Conservation (phyloP, 495 filamentous ascomycete genomes). For the Aspergillus steynii region DNA sequence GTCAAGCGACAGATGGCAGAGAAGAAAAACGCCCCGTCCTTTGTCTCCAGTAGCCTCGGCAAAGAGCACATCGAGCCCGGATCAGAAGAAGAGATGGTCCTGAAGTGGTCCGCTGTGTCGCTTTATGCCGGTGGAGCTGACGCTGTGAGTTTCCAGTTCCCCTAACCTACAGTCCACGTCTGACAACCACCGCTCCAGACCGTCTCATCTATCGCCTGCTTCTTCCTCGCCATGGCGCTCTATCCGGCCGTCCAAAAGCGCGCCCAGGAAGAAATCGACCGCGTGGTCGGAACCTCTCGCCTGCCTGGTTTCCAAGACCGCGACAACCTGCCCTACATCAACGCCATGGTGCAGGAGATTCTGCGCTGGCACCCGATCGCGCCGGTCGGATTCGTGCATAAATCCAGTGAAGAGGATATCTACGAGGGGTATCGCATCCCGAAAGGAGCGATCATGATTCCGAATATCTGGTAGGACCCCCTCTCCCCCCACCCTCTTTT, state of each 20-base stretch:
- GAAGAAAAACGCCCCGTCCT: constrained; percentile 31
- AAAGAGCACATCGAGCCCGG: constrained; percentile 13
- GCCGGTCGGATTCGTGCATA: constrained; percentile 54
- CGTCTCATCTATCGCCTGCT: constrained; percentile 31
- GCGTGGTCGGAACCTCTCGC: constrained; percentile 39
- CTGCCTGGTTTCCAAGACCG: constrained; percentile 37
- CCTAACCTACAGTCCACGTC: not conserved
- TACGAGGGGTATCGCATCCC: constrained; percentile 41
- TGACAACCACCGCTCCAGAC: constrained; percentile 12
- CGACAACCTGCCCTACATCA: constrained; percentile 39
- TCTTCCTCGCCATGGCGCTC: constrained; percentile 43
- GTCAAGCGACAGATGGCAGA: constrained; percentile 41
- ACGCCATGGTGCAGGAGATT: constrained; percentile 45
- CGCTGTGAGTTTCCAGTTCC: constrained; percentile 23
- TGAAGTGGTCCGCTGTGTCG: constrained; percentile 46
- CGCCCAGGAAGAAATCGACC: constrained; percentile 57
- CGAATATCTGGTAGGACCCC: constrained; percentile 36
- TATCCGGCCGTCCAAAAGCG: constrained; percentile 46
- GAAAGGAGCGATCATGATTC: constrained; percentile 41
- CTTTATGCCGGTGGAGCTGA: constrained; percentile 58
- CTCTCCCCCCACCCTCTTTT: not conserved
- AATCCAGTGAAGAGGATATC: constrained; percentile 49
- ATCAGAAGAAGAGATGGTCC: constrained; percentile 24
- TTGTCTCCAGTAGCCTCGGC: constrained; percentile 31
- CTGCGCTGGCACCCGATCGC: constrained; percentile 45